Evolutionary conservation across 2,329 filamentous ascomycete genomes (phyloP).

Genomic region (Beauveria scarabaeidicola): DNA sequence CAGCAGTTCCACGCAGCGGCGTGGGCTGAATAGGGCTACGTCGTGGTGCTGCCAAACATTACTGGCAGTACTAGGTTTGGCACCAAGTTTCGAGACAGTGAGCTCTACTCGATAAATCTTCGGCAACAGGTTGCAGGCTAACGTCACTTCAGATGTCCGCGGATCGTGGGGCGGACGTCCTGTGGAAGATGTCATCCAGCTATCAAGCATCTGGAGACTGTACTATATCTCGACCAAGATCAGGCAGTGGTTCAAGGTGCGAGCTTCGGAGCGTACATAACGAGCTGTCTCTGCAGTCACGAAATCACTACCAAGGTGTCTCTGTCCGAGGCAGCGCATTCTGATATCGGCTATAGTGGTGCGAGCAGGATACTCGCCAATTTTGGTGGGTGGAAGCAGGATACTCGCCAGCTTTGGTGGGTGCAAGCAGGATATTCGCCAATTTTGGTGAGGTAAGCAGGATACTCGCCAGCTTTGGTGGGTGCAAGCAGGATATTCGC

Average conservation of each 20-base stretch:
- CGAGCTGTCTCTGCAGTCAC: slow-evolving; percentile 50
- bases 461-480: too few species aligned
- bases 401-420: too few species aligned
- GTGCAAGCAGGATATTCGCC: too few species aligned
- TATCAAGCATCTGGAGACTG: slow-evolving; percentile 41
- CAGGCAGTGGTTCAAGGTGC: slow-evolving; percentile 45
- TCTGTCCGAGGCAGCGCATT: not conserved
- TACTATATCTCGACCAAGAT: slow-evolving; percentile 44
- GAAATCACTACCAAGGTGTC: slow-evolving; percentile 35
- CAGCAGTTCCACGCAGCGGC: slow-evolving; percentile 43
- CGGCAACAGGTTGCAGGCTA: slow-evolving; percentile 13
- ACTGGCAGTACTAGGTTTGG: slow-evolving; percentile 51
- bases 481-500: too few species aligned
- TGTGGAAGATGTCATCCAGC: slow-evolving; percentile 46
- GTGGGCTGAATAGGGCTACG: slow-evolving; percentile 53
- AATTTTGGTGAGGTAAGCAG: too few species aligned
- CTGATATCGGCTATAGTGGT: too few species aligned
- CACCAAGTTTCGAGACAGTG: slow-evolving; percentile 25
- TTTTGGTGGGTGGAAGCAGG: too few species aligned
- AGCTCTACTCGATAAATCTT: slow-evolving; percentile 3
- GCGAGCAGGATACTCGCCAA: too few species aligned
- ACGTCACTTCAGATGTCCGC: slow-evolving; percentile 36
- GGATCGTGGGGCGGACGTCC: slow-evolving; percentile 45
- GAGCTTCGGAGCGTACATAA: slow-evolving; percentile 52
- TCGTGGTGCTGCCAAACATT: slow-evolving; percentile 51